Conservation (phyloP, 768 basidiomycete genomes). For the Lentinula raphanica region DNA sequence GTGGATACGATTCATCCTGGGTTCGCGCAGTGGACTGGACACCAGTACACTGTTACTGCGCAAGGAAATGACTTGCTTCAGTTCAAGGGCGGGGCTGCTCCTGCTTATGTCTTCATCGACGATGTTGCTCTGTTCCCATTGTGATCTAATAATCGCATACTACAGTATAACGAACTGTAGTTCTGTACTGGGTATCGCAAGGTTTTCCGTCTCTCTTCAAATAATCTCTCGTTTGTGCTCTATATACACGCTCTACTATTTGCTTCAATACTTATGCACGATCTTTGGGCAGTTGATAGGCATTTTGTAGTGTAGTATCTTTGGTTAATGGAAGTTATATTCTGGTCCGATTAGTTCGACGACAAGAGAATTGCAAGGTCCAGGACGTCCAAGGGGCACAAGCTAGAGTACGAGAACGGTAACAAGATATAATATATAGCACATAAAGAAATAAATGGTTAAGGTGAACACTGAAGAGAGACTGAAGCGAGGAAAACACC, state of each 20-base stretch:
- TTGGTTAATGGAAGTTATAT: not conserved
- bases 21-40: conserved; percentile 32
- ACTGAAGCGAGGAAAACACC: not conserved
- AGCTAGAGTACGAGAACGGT: not conserved
- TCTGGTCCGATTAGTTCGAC: no score
- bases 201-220: no score
- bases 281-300: no score
- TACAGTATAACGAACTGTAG: no score
- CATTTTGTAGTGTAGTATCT: not conserved
- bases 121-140: conserved; percentile 26
- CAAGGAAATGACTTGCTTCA: conserved; percentile 33
- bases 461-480: not conserved
- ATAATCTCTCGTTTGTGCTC: not conserved
- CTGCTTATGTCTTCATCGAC: conserved; percentile 47
- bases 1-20: conserved; percentile 31
- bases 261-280: no score
- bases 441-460: not conserved
- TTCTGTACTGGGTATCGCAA: no score
- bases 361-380: no score
- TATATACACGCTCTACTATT: not conserved
- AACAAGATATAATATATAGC: not conserved
- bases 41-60: conserved; percentile 29
- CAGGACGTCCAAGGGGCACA: no score
- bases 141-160: not conserved
- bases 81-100: conserved; percentile 39